Conservation (phyloP, 805 yeast genomes). For the Starmerella kuoi region DNA sequence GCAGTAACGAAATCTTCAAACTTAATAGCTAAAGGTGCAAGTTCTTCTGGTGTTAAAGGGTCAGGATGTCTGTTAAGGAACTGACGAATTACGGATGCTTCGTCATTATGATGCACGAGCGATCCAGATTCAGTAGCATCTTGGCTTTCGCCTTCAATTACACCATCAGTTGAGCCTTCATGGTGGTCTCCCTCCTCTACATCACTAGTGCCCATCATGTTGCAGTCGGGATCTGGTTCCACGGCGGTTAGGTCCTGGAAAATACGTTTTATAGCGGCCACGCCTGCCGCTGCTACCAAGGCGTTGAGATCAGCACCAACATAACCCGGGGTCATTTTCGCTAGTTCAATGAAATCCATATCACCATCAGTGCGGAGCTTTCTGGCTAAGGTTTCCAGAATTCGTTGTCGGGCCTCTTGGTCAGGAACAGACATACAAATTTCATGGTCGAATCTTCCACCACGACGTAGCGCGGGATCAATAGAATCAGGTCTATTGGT, state of each 20-base stretch:
- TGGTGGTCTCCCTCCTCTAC: neutral
- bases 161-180: neutral
- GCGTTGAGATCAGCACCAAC: constrained; percentile 97
- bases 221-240: neutral
- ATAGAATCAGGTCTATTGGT: constrained; percentile 93
- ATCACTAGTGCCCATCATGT: neutral
- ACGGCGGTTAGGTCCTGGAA: constrained; percentile 39
- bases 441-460: constrained; percentile 93
- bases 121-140: no score
- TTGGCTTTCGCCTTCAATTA: neutral
- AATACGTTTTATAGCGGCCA: constrained; percentile 83
- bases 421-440: constrained; percentile 91
- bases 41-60: constrained; percentile 63
- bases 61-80: constrained; percentile 66
- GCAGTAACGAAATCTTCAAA: constrained; percentile 75
- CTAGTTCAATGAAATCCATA: constrained; percentile 59
- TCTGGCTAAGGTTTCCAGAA: constrained; percentile 60
- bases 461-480: constrained; percentile 89
- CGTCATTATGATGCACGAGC: no score
- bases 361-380: constrained; percentile 52
- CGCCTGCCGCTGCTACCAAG: constrained; percentile 88
- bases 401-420: constrained; percentile 65
- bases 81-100: constrained; percentile 19
- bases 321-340: constrained; percentile 91
- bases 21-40: constrained; percentile 61